Conservation (phyloP, 345 rosid species). For the Lenwebbia sp. region DNA sequence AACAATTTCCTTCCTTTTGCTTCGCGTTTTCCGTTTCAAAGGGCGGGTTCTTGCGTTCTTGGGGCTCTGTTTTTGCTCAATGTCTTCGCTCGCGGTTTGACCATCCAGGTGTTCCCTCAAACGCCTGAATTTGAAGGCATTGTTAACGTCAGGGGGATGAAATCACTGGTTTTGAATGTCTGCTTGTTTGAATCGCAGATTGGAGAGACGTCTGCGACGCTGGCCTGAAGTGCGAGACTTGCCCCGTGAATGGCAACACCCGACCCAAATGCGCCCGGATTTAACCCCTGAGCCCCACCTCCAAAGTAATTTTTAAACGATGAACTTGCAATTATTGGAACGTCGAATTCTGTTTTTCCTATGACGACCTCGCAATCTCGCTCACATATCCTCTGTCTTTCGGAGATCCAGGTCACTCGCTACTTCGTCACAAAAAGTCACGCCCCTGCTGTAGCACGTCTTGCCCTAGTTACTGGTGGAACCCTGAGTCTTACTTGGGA, state of each 20-base stretch:
- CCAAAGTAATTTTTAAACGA: slow-evolving; percentile 36
- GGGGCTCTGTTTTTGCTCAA: not conserved
- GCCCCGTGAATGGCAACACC: slow-evolving; percentile 58
- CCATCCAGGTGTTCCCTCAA: not conserved
- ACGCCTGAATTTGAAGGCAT: not conserved
- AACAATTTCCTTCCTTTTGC: not conserved
- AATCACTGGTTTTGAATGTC: not conserved
- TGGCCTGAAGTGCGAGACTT: slow-evolving; percentile 77
- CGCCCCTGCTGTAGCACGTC: too few relatives aligned
- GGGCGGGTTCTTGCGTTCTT: not conserved
- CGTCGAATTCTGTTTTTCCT: not conserved
- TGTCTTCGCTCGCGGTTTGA: not conserved
- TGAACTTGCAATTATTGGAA: not conserved
- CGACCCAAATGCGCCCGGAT: slow-evolving; percentile 67
- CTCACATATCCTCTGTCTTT: too few relatives aligned
- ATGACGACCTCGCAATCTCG: too few relatives aligned
- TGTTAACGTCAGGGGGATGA: not conserved
- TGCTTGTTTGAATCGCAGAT: slow-evolving; percentile 27
- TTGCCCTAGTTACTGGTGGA: too few relatives aligned
- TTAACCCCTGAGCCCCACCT: slow-evolving; percentile 56
- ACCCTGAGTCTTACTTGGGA: too few relatives aligned
- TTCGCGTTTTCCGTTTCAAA: not conserved
- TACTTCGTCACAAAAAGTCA: too few relatives aligned
- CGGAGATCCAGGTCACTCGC: too few relatives aligned
- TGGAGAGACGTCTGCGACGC: slow-evolving; percentile 81